These are phyloP conservation scores for Venturia aucupariae DNA, from an alignment of 2,329 filamentous ascomycete genomes.

Conservation along the genomic window DNA sequence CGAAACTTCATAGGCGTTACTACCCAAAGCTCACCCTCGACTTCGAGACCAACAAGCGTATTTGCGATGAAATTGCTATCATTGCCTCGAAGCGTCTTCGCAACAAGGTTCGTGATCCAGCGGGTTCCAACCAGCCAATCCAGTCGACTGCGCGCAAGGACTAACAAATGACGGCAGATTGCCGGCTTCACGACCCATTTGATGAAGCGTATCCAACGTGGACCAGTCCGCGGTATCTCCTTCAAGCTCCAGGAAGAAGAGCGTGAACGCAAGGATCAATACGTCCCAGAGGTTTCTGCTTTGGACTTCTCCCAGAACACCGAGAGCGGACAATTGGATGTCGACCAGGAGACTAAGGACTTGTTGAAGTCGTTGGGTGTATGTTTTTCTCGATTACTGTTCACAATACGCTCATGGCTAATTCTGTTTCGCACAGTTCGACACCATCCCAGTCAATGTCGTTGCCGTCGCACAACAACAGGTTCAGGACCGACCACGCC, in stretches of 20 bases:
- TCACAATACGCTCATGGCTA: background rate
- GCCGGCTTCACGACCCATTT: constrained; percentile 89
- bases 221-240: constrained; percentile 98
- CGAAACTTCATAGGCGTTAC: constrained; percentile 21
- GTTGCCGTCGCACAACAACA: constrained; percentile 84
- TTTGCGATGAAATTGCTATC: constrained; percentile 99
- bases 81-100: constrained; percentile 97
- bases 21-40: constrained; percentile 95
- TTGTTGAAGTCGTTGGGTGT: constrained; percentile 97
- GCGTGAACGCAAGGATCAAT: constrained; percentile 99
- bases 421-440: constrained; percentile 57
- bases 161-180: constrained; percentile 49
- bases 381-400: constrained; percentile 41
- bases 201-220: constrained; percentile 99
- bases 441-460: constrained; percentile 94
- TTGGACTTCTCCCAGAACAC: constrained; percentile 95
- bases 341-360: constrained; percentile 97
- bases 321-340: constrained; percentile 87
- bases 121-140: no score
- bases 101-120: constrained; percentile 71
- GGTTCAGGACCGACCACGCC: constrained; percentile 68
- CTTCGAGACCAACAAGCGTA: constrained; percentile 99
- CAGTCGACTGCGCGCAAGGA: background rate
- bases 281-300: constrained; percentile 96
- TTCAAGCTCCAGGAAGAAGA: constrained; percentile 99